phyloP scores from a whole-genome alignment of 225 moss, liverwort and hornwort species.

The Pleurozium schreberi region DNA sequence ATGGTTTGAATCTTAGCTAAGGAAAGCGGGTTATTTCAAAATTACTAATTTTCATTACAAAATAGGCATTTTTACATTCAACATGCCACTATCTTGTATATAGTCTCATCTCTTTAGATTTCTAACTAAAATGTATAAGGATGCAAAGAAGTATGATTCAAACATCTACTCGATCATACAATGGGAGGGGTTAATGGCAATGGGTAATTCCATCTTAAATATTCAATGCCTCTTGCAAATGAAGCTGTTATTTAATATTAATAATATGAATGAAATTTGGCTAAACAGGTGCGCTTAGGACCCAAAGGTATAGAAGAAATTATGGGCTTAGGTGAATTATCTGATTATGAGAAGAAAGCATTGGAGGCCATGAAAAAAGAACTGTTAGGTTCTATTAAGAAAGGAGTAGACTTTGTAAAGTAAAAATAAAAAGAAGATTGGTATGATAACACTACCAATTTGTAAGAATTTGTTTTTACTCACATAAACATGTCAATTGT shows the following conservation, averaged over 20 bases:
- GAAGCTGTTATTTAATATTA: background rate
- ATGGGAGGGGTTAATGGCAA: too few relatives aligned
- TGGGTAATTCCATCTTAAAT: too few relatives aligned
- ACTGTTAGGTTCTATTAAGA: conserved; percentile 41
- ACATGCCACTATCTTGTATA: background rate
- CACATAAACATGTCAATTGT: background rate
- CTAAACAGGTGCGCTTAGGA: conserved; percentile 37
- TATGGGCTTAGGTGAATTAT: conserved; percentile 34
- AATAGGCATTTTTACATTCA: background rate
- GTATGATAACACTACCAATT: background rate
- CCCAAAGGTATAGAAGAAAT: conserved; percentile 44
- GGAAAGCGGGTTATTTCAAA: background rate
- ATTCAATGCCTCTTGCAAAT: too few relatives aligned
- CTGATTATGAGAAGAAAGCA: conserved; percentile 43
- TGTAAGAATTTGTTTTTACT: background rate
- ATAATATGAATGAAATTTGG: background rate
- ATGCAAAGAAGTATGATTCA: background rate
- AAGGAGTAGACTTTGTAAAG: conserved; percentile 45
- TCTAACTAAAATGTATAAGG: background rate
- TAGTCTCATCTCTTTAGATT: background rate
- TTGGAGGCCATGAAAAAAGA: conserved; percentile 58
- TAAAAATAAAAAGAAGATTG: background rate
- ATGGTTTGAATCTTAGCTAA: background rate
- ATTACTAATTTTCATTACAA: too few relatives aligned
- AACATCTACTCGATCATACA: background rate